Percentiles rank a stretch among this genome's conserved stretches.
These are phyloP conservation scores for Thecaphora thlaspeos DNA, from an alignment of 1,284 basidiomycete genomes.

Conservation along the genomic window DNA sequence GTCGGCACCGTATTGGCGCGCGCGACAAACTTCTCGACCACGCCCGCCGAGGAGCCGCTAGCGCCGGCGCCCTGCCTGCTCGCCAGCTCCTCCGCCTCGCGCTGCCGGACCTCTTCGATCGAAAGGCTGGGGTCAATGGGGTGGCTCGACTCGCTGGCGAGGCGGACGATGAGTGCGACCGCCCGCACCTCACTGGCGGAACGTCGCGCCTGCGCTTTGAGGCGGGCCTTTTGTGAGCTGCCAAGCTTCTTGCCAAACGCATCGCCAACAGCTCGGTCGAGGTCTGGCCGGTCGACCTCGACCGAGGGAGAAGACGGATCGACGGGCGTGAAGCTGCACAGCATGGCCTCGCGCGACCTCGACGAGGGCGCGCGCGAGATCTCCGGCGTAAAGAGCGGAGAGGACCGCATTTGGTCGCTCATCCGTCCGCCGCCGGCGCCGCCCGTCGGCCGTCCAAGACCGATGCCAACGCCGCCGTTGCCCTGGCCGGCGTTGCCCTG, in stretches of 20 bases:
- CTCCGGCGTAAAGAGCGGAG: slow-evolving; percentile 24
- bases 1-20: slow-evolving; percentile 79
- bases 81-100: slow-evolving; percentile 13
- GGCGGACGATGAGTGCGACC: slow-evolving; percentile 27
- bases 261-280: background rate
- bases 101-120: slow-evolving; percentile 19
- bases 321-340: background rate
- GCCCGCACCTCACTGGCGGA: slow-evolving; percentile 17
- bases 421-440: slow-evolving; percentile 2
- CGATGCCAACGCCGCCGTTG: background rate
- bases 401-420: slow-evolving; percentile 1
- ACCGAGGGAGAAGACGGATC: background rate
- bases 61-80: background rate
- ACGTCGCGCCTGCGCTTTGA: slow-evolving; percentile 7
- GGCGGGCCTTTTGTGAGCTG: background rate
- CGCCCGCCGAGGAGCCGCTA: slow-evolving; percentile 2
- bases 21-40: slow-evolving; percentile 65
- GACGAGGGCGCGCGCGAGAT: slow-evolving; percentile 16
- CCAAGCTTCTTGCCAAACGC: slow-evolving; percentile 1
- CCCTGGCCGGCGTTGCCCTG: too few relatives aligned
- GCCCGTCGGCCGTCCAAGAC: slow-evolving; percentile 8
- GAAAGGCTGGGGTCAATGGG: slow-evolving; percentile 24
- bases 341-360: background rate
- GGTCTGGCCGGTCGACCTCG: background rate
- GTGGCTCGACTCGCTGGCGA: slow-evolving; percentile 23